These are phyloP conservation scores for Solidago caesia DNA, from an alignment of 129 eudicot genomes.

Conservation along the genomic window DNA sequence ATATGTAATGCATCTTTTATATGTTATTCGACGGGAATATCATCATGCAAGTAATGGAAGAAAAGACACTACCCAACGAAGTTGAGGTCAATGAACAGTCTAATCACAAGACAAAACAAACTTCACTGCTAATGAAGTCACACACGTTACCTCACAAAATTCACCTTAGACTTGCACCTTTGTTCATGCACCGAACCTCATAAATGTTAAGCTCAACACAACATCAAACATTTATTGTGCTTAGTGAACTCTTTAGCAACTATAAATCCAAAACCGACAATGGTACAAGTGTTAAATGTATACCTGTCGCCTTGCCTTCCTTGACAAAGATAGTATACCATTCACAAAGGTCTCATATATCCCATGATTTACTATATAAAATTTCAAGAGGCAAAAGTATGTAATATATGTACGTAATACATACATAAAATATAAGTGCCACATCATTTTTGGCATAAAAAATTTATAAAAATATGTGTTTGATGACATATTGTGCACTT, in stretches of 20 bases:
- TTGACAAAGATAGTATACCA: neutral
- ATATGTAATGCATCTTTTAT: too few species aligned
- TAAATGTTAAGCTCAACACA: neutral
- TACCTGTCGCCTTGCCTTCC: slow-evolving; percentile 16
- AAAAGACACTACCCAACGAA: neutral
- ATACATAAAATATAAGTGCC: neutral
- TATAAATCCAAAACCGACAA: slow-evolving; percentile 28
- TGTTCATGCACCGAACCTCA: slow-evolving; percentile 10
- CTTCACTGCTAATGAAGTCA: neutral
- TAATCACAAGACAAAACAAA: slow-evolving; percentile 2
- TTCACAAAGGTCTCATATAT: neutral
- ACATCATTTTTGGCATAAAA: slow-evolving; percentile 8
- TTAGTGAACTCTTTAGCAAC: neutral
- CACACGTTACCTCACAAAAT: neutral
- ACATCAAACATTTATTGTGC: slow-evolving; percentile 16
- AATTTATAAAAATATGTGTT: neutral
- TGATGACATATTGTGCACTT: slow-evolving; percentile 23
- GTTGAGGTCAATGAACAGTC: neutral
- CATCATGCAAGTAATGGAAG: neutral
- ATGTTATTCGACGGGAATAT: too few species aligned
- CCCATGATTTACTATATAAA: slow-evolving; percentile 1
- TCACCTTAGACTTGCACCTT: neutral
- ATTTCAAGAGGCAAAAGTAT: neutral
- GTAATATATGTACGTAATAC: neutral
- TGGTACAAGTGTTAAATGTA: slow-evolving; percentile 22